Conservation (phyloP, 2,329 filamentous ascomycete species). For the Monosporascus sp. region DNA sequence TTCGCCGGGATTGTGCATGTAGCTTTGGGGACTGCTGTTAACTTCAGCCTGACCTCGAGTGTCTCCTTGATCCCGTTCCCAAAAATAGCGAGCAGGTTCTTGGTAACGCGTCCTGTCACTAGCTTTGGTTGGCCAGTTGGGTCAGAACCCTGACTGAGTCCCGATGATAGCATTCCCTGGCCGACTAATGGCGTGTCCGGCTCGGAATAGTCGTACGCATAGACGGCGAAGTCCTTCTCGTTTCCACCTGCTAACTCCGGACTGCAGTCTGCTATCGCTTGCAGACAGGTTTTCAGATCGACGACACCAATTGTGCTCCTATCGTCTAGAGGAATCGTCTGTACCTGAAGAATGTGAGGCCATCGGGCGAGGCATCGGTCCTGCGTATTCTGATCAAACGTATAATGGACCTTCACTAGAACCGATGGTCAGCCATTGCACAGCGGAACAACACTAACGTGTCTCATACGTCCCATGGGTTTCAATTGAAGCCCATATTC, state of each 20-base stretch:
- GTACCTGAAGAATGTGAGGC: constrained; percentile 72
- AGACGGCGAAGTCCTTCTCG: constrained; percentile 87
- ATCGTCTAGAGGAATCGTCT: constrained; percentile 77
- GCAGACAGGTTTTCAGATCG: constrained; percentile 80
- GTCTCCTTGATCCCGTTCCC: constrained; percentile 80
- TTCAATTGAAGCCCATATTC: constrained; percentile 52
- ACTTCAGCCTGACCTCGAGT: constrained; percentile 84
- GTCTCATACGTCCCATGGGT: constrained; percentile 62
- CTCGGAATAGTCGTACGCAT: constrained; percentile 95
- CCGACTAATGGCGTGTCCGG: constrained; percentile 89
- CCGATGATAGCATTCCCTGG: constrained; percentile 89
- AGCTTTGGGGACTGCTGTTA: constrained; percentile 69
- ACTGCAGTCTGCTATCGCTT: constrained; percentile 72
- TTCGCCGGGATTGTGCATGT: constrained; percentile 17
- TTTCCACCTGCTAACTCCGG: constrained; percentile 74
- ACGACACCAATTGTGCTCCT: constrained; percentile 77
- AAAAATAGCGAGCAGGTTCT: constrained; percentile 80
- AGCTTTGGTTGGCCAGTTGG: constrained; percentile 51
- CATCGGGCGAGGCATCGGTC: constrained; percentile 85
- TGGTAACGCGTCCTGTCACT: constrained; percentile 86
- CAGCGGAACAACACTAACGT: constrained; percentile 1
- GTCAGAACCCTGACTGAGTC: constrained; percentile 46
- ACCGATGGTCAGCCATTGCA: constrained; percentile 16
- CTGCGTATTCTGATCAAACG: constrained; percentile 84
- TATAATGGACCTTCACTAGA: constrained; percentile 92